Base-by-base conservation (phyloP, 305 asterid genomes). In the Rubia tinctorum region DNA sequence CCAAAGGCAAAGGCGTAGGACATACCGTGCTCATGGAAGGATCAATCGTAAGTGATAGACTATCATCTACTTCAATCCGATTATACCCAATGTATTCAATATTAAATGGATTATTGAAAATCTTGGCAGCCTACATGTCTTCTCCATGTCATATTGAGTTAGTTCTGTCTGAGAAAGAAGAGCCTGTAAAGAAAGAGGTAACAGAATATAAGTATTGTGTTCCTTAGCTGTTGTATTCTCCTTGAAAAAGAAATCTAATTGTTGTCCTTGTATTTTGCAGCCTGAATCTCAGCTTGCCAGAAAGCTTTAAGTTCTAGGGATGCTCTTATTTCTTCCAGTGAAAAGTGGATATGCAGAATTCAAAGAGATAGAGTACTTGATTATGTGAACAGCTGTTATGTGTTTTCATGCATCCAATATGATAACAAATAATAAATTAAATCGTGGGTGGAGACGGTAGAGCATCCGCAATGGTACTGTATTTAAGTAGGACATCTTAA, bases 21-120 rank as follows among this genome's bases (percentile, higher is more conserved):
- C 95, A 22, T 91, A 89, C 82, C 91, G 95, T 77, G 95, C 95
- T 12, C 97, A 91, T 49, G 97, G 95, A 73, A 83, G 97, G 80
- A 91, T 91, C 9, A 91, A 91, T 56, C 97, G 95, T 90, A 74
- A 1, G 92, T 23, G n/a, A 49, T 49, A 7, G 14, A 42, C 20
- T 51, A 9, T 58, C 4, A 62, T 6, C 76, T 59, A 45, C 17
- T 13, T 10, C 63, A 20, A 23, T 17, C 10, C 23, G 10, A 9
- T 1, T 51, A 17, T 63, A 30, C 20, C 12, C 47, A 10, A 25
- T 17, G 8, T 2, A 39, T 20, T 25, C 2, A 7, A 4, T n/a
- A 13, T 34, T 43, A n/a, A 55, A 18, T 45, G 17, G 17, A n/a
- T 9, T 22, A 8, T 0, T 3, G 7, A 2, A 66, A 49, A 39